Percentiles rank a stretch among this genome's conserved stretches.
phyloP scores from a whole-genome alignment of 2,329 filamentous ascomycete species.

The Phaeosphaeriaceae sp. region DNA sequence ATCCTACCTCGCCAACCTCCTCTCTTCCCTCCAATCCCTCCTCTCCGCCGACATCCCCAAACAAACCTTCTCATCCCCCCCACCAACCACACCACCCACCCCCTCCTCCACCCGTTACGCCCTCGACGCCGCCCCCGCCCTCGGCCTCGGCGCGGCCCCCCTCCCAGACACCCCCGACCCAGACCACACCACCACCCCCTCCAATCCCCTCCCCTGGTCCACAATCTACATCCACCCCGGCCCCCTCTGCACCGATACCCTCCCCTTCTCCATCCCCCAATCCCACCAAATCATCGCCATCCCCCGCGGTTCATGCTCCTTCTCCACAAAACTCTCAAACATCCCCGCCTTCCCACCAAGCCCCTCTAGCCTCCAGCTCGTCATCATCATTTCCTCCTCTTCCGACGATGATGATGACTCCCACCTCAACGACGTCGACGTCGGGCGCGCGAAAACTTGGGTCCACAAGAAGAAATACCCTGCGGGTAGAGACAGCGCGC shows the following conservation, averaged over 20 bases:
- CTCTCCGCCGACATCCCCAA: constrained; percentile 34
- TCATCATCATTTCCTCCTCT: constrained; percentile 74
- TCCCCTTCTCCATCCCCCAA: constrained; percentile 60
- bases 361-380: constrained; percentile 71
- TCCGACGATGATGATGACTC: constrained; percentile 53
- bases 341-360: constrained; percentile 78
- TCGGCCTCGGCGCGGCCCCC: constrained; percentile 70
- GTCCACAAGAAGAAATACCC: too few species aligned
- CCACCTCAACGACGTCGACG: too few species aligned
- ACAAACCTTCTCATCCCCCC: constrained; percentile 3
- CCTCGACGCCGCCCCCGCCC: constrained; percentile 60
- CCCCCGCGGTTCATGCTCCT: constrained; percentile 81
- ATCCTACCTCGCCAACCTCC: constrained; percentile 42
- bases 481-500: constrained; percentile 16
- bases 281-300: constrained; percentile 80
- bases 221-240: constrained; percentile 72
- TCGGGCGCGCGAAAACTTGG: too few species aligned
- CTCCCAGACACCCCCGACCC: constrained; percentile 64
- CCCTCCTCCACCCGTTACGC: constrained; percentile 26
- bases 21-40: constrained; percentile 45
- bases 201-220: constrained; percentile 68
- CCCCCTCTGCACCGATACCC: constrained; percentile 66
- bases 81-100: constrained; percentile 14
- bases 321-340: constrained; percentile 80
- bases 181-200: constrained; percentile 39